These are phyloP conservation scores for Pseudogymnoascus sp. DNA, from an alignment of 2,329 filamentous ascomycete genomes.

Conservation along the genomic window DNA sequence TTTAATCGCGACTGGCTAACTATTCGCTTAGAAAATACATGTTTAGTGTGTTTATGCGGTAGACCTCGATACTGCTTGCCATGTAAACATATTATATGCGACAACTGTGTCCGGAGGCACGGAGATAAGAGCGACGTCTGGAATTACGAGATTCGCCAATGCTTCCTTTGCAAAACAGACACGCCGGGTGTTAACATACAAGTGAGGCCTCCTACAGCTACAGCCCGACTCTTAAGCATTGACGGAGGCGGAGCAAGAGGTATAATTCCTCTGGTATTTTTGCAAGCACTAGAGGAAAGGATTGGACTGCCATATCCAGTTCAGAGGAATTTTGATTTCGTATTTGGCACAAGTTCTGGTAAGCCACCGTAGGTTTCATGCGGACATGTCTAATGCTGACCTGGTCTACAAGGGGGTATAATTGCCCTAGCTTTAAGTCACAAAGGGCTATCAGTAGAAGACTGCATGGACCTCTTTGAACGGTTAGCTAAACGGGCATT, in stretches of 20 bases:
- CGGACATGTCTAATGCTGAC: constrained; percentile 6
- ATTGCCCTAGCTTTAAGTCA: constrained; percentile 18
- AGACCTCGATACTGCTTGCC: constrained; percentile 19
- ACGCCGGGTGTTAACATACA: constrained; percentile 17
- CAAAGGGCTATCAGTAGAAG: constrained; percentile 16
- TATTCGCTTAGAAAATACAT: constrained; percentile 15
- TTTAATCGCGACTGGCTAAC: constrained; percentile 14
- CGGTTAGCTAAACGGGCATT: constrained; percentile 18
- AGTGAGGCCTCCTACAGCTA: constrained; percentile 29
- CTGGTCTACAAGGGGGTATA: constrained; percentile 16
- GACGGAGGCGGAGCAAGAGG: constrained; percentile 29
- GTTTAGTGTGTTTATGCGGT: constrained; percentile 15
- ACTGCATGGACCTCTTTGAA: constrained; percentile 17
- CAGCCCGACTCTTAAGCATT: constrained; percentile 29
- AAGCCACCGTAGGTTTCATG: constrained; percentile 9
- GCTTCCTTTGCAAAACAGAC: constrained; percentile 25
- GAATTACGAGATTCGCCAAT: constrained; percentile 23
- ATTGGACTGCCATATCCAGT: constrained; percentile 17
- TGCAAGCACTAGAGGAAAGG: constrained; percentile 19
- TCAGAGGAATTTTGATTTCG: constrained; percentile 21
- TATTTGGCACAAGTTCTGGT: constrained; percentile 23
- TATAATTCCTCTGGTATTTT: constrained; percentile 20
- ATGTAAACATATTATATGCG: constrained; percentile 31
- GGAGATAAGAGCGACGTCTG: constrained; percentile 20
- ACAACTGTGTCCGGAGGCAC: constrained; percentile 28